Evolutionary conservation across 257 asterid genomes (phyloP).

Genomic region (Solanum bulbocastanum): DNA sequence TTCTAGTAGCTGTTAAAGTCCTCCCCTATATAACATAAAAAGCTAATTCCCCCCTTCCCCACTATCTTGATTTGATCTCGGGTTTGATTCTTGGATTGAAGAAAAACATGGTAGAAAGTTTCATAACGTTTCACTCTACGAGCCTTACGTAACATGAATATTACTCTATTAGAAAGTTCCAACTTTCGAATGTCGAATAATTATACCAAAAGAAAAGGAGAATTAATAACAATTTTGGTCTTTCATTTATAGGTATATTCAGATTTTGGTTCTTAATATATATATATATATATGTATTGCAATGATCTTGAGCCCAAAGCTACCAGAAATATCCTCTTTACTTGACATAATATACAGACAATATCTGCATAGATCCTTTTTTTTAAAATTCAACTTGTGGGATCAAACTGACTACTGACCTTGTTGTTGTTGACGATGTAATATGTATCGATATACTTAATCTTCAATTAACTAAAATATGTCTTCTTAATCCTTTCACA

Average conservation of each 20-base stretch:
- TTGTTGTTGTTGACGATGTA: not conserved
- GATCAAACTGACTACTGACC: rapidly evolving
- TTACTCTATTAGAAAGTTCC: not conserved
- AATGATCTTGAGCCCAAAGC: not conserved
- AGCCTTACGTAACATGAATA: too few relatives aligned
- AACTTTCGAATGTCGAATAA: not conserved
- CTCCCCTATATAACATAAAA: not conserved
- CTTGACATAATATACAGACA: not conserved
- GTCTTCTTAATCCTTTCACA: not conserved
- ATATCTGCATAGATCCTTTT: not conserved
- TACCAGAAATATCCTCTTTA: not conserved
- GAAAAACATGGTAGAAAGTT: too few relatives aligned
- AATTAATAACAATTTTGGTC: not conserved
- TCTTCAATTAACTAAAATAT: not conserved
- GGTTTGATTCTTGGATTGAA: not conserved
- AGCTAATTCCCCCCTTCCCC: not conserved
- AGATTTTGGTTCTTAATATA: not conserved
- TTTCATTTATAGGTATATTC: not conserved
- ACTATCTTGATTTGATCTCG: too few relatives aligned
- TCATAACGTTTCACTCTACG: too few relatives aligned
- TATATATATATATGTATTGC: too few relatives aligned
- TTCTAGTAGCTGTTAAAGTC: not conserved
- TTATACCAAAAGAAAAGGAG: not conserved
- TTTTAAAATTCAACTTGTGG: not conserved
- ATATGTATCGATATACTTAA: not conserved